phyloP scores from a whole-genome alignment of 108 stramenopile genomes.

The Licmophora abbreviata region DNA sequence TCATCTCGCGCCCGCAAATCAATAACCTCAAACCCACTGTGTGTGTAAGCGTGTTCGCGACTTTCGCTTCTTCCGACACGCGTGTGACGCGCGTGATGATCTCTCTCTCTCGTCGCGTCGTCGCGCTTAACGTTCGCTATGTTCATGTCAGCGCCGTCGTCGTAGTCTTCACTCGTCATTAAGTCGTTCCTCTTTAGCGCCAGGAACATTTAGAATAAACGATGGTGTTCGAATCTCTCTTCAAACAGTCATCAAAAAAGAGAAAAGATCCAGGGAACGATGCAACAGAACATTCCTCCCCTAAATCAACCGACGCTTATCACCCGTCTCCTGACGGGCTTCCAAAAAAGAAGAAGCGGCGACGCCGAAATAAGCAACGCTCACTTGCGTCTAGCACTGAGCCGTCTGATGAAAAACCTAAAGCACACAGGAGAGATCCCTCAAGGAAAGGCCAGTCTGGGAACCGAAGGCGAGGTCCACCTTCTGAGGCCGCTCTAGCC shows the following conservation, averaged over 20 bases:
- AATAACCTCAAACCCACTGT: no score
- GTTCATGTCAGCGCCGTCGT: no score
- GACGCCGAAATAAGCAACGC: no score
- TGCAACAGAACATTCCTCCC: neutral
- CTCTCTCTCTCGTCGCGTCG: no score
- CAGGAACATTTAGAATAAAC: no score
- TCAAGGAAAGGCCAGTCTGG: neutral
- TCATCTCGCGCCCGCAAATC: no score
- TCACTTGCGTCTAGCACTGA: neutral
- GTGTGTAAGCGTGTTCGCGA: no score
- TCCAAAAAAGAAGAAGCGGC: neutral
- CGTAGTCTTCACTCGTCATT: no score
- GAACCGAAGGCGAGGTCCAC: constrained; percentile 1
- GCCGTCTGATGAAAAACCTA: neutral
- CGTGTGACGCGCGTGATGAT: no score
- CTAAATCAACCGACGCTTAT: neutral
- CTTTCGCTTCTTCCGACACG: no score
- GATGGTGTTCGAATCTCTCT: constrained; percentile 8
- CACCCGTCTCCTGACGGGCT: neutral
- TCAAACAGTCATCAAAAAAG: constrained; percentile 29
- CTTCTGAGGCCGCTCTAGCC: constrained; percentile 43
- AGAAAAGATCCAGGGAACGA: constrained; percentile 1
- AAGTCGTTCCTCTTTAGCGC: no score
- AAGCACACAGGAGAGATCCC: neutral
- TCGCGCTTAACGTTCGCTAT: no score